Percentiles rank a stretch among this genome's conserved stretches.
Conservation (phyloP, 306 rosid genomes). For the Dalbergia oliveri region DNA sequence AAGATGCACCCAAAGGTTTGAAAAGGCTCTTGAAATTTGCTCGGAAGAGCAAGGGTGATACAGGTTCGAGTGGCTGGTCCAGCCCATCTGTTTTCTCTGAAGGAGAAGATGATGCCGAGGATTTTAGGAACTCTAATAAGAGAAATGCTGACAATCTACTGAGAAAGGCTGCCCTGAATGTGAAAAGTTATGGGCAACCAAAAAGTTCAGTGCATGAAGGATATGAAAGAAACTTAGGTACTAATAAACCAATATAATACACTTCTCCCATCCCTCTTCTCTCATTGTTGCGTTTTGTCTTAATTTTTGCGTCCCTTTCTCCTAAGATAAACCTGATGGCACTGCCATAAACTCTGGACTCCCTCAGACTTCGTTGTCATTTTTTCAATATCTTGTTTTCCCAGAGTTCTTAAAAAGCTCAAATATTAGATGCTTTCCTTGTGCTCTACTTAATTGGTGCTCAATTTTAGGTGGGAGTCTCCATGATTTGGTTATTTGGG, state of each 20-base stretch:
- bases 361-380: not conserved
- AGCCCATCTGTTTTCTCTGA: slow-evolving; percentile 96
- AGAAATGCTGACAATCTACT: slow-evolving; percentile 74
- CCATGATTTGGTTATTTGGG: slow-evolving; percentile 22
- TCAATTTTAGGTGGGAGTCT: slow-evolving; percentile 17
- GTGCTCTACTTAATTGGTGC: slow-evolving; percentile 16
- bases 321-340: slow-evolving; percentile 6
- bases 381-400: not conserved
- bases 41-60: slow-evolving; percentile 91
- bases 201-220: slow-evolving; percentile 65
- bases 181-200: slow-evolving; percentile 72
- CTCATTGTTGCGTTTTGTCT: slow-evolving; percentile 21
- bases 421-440: slow-evolving; percentile 27
- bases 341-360: slow-evolving; percentile 6
- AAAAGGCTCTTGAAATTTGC: slow-evolving; percentile 96
- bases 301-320: not conserved
- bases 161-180: slow-evolving; percentile 76
- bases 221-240: slow-evolving; percentile 68
- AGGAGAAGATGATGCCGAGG: slow-evolving; percentile 96
- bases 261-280: slow-evolving; percentile 40
- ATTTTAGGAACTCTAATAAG: slow-evolving; percentile 57
- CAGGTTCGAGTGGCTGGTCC: slow-evolving; percentile 79
- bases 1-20: slow-evolving; percentile 93
- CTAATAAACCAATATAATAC: slow-evolving; percentile 58
- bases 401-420: slow-evolving; percentile 3